Conservation (phyloP, 2,329 filamentous ascomycete species). For the Ceratocystis papillata region DNA sequence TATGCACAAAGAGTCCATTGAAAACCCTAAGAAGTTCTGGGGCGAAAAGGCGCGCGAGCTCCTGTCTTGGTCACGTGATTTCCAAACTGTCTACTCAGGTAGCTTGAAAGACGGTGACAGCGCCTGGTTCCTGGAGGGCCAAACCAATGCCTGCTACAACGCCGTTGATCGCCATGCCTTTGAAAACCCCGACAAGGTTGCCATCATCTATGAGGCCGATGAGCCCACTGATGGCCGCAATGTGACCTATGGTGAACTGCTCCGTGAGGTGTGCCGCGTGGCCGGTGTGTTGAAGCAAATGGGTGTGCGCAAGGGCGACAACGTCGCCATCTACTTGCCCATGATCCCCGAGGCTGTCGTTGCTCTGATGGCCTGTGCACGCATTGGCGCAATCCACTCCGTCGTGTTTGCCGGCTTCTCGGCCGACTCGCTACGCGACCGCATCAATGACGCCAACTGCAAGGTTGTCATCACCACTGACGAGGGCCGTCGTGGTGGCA, state of each 20-base stretch:
- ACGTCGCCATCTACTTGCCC: conserved; percentile 90
- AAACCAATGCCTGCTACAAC: conserved; percentile 93
- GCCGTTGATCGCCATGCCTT: conserved; percentile 95
- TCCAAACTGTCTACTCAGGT: conserved; percentile 76
- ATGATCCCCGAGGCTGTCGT: conserved; percentile 97
- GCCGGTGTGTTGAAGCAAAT: conserved; percentile 86
- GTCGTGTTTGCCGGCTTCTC: conserved; percentile 98
- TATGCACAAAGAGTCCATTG: conserved; percentile 75
- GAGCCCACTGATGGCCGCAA: conserved; percentile 77
- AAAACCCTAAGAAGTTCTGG: conserved; percentile 84
- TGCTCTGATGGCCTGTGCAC: conserved; percentile 78
- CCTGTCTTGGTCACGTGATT: conserved; percentile 81
- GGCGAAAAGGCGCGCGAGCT: conserved; percentile 74
- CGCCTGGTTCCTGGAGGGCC: conserved; percentile 90
- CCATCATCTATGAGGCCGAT: conserved; percentile 98
- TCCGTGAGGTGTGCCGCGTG: conserved; percentile 79
- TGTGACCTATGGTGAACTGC: conserved; percentile 85
- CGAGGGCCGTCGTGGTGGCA: conserved; percentile 95
- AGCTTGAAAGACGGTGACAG: conserved; percentile 68
- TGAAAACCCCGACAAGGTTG: conserved; percentile 82
- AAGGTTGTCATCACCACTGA: conserved; percentile 95
- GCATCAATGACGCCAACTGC: conserved; percentile 79
- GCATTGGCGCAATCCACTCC: conserved; percentile 92
- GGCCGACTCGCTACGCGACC: conserved; percentile 87
- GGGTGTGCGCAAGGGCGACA: conserved; percentile 94